Evolutionary conservation across 495 filamentous ascomycete genomes (phyloP), one percentile per base, ranked within the genome.

Genomic region (Penicillium taxi): DNA sequence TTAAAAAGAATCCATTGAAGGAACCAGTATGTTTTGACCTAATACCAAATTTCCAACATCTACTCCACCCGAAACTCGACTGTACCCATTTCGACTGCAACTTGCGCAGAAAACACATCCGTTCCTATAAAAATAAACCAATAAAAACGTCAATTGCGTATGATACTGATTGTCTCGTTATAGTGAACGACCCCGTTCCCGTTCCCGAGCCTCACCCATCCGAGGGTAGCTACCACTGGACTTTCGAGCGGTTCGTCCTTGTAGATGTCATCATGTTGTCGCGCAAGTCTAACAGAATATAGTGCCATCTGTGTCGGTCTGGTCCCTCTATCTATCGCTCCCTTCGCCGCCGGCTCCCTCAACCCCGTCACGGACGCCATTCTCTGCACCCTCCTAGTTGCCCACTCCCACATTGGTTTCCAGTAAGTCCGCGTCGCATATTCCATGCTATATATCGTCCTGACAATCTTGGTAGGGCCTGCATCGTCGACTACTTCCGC

Each of bases 191-290:
- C 58, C 72, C 91, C 36, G 82, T 75, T 29, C 77, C 75, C 17
- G 56, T 96, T n/a, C 87, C 86, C 17, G 47, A 70, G 7, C 47
- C 83, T 25, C 77, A 73, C 35, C 78, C 88, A 11, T 67, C 74
- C 14, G 81, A 96, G 62, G 93, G 91, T 36, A 90, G 84, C 61
- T 96, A 96, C 73, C 91, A 98, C 73, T 98, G 91, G 91, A 80
- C 82, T 44, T 94, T 95, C 56, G 91, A 98, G 73, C 81, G 91
- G 81, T 81, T 58, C 30, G 61, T 51, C 19, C 26, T 34, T 21
- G 5, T 16, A 5, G 11, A 12, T 18, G 12, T 5, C 15, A 9
- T 8, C 24, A 22, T 28, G 16, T 7, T 26, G 4, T 17, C 0
- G 17, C 2, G 15, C 2, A 26, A 11, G 19, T 9, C 12, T 21